Percentiles rank a stretch among this genome's conserved stretches.
Conservation (phyloP, 2,329 filamentous ascomycete genomes). For the Fusarium compactum region DNA sequence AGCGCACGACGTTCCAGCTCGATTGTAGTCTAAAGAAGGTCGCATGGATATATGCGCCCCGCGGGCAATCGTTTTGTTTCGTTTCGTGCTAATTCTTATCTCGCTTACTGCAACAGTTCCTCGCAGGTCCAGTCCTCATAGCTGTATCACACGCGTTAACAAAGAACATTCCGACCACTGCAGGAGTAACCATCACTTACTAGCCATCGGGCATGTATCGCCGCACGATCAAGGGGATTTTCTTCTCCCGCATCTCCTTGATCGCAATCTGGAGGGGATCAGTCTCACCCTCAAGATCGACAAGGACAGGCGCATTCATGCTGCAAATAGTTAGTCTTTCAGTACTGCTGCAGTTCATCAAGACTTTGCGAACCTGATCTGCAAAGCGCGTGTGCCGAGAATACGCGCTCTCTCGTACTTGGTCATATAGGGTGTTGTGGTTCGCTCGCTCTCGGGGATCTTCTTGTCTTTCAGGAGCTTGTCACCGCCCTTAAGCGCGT, state of each 20-base stretch:
- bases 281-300: constrained; percentile 97
- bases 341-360: background rate
- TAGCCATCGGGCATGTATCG: constrained; percentile 97
- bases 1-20: constrained; percentile 36
- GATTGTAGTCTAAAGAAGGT: constrained; percentile 43
- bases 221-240: constrained; percentile 95
- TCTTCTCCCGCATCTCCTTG: constrained; percentile 98
- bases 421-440: constrained; percentile 98
- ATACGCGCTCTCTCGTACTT: constrained; percentile 98
- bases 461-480: constrained; percentile 82
- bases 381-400: constrained; percentile 89
- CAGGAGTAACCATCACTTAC: constrained; percentile 65
- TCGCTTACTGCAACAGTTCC: constrained; percentile 77
- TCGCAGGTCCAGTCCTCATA: constrained; percentile 99
- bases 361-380: constrained; percentile 80
- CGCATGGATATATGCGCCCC: constrained; percentile 46
- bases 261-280: constrained; percentile 97
- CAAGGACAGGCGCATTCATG: constrained; percentile 97
- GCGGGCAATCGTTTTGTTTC: constrained; percentile 32
- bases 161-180: background rate
- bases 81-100: constrained; percentile 23
- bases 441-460: constrained; percentile 87
- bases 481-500: constrained; percentile 64
- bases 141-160: constrained; percentile 59
- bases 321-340: constrained; percentile 59